Percentiles rank a stretch among this genome's conserved stretches.
Conservation (phyloP, 192 early-diverging fungal genomes). For the Mortierella hygrophila region DNA sequence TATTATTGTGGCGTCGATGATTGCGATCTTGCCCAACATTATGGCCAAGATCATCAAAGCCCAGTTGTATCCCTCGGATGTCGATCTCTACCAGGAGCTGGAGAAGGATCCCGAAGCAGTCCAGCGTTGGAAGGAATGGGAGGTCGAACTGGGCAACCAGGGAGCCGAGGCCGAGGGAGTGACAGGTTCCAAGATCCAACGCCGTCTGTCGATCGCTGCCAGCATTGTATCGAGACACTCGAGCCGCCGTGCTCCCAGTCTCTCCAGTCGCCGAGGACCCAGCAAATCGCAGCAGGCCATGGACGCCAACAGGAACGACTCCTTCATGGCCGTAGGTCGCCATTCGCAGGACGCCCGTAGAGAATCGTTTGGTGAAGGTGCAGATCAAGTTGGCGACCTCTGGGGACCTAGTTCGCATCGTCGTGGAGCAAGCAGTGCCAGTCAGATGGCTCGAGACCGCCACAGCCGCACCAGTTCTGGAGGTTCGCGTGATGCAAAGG, state of each 20-base stretch:
- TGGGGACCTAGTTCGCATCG: conserved; percentile 13
- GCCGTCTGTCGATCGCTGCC: conserved; percentile 51
- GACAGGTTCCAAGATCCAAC: conserved; percentile 52
- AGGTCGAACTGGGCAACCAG: conserved; percentile 46
- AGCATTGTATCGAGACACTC: conserved; percentile 53
- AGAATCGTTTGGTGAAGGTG: conserved; percentile 18
- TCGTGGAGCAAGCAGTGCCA: conserved; percentile 34
- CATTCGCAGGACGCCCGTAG: conserved; percentile 14
- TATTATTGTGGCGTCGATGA: conserved; percentile 65
- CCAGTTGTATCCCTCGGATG: conserved; percentile 53
- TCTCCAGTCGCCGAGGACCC: conserved; percentile 26
- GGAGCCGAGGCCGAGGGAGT: conserved; percentile 53
- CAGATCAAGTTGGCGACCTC: conserved; percentile 22
- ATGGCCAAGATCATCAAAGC: conserved; percentile 59
- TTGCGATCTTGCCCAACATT: conserved; percentile 67
- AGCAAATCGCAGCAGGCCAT: conserved; percentile 9
- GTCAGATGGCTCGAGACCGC: conserved; percentile 22
- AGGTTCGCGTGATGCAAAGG: not conserved
- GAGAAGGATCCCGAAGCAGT: conserved; percentile 58
- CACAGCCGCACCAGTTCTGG: not conserved
- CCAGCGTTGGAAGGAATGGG: conserved; percentile 57
- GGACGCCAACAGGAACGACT: not conserved
- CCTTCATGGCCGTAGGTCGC: not conserved
- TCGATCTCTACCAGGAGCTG: conserved; percentile 60
- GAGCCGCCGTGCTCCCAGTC: conserved; percentile 13